Conservation (phyloP, 2,329 filamentous ascomycete genomes). For the Phaeophleospora eucalypticola region DNA sequence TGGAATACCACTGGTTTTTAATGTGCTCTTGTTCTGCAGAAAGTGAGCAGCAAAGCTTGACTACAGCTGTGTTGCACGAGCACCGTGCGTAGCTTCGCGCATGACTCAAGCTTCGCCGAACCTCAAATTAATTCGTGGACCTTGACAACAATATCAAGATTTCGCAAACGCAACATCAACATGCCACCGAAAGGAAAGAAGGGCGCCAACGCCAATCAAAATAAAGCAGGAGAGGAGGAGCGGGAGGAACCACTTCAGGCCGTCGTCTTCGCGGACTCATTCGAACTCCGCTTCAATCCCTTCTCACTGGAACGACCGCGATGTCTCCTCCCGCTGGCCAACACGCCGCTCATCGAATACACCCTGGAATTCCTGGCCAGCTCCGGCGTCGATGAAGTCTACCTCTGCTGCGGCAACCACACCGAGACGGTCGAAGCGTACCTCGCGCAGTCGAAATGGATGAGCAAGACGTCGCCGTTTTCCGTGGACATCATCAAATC, state of each 20-base stretch:
- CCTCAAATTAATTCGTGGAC: neutral
- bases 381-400: conserved; percentile 91
- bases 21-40: too few relatives aligned
- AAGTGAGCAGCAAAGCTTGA: too few relatives aligned
- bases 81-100: neutral
- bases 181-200: conserved; percentile 51
- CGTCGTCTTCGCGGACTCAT: conserved; percentile 83
- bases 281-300: conserved; percentile 84
- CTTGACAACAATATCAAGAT: neutral
- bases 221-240: conserved; percentile 51
- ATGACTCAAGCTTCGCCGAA: neutral
- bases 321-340: conserved; percentile 90
- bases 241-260: conserved; percentile 61
- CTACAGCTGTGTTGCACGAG: neutral
- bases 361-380: conserved; percentile 94
- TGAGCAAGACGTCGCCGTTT: conserved; percentile 71
- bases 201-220: conserved; percentile 30
- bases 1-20: neutral
- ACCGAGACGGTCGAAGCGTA: conserved; percentile 84
- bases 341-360: conserved; percentile 94
- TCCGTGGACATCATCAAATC: conserved; percentile 82
- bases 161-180: conserved; percentile 11
- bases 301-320: conserved; percentile 85
- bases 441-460: conserved; percentile 74
- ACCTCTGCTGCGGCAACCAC: conserved; percentile 85